Evolutionary conservation across 2,329 filamentous ascomycete genomes (phyloP).

Genomic region (Penicillium fuscoglaucum): DNA sequence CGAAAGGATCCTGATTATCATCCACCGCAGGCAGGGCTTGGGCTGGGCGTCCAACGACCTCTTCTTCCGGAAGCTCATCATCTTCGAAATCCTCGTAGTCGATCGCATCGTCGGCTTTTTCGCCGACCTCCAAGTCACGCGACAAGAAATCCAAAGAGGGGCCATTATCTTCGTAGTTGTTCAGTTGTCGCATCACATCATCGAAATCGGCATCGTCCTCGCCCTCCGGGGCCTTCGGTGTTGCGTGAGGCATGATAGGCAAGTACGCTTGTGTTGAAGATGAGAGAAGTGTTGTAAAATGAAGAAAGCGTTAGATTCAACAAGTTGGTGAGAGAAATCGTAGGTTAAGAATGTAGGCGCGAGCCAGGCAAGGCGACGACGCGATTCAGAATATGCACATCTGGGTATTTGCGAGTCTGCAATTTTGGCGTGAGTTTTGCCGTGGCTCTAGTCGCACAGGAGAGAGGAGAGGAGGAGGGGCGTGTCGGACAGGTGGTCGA

Average conservation of each 20-base stretch:
- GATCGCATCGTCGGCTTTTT: conserved; percentile 89
- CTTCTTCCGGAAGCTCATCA: conserved; percentile 76
- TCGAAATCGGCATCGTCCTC: conserved; percentile 44
- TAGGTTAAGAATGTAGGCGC: conserved; percentile 2
- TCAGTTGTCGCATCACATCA: conserved; percentile 45
- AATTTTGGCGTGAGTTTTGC: neutral
- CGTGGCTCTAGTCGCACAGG: neutral
- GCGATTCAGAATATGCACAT: conserved; percentile 13
- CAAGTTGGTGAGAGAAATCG: conserved; percentile 4
- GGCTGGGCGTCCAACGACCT: conserved; percentile 20
- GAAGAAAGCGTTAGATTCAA: neutral
- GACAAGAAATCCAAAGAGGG: conserved; percentile 43
- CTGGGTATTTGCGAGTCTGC: neutral
- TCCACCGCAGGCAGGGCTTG: conserved; percentile 43
- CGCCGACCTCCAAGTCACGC: conserved; percentile 50
- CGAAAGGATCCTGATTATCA: conserved; percentile 53
- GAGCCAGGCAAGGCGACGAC: conserved; percentile 12
- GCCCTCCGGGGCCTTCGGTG: conserved; percentile 29
- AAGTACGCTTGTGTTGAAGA: neutral
- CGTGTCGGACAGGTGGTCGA: neutral
- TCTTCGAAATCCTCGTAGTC: conserved; percentile 92
- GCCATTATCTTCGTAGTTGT: conserved; percentile 37
- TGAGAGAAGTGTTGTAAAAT: neutral
- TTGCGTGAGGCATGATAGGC: conserved; percentile 43
- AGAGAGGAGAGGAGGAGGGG: conserved; percentile 1